Percentiles rank a stretch among this genome's conserved stretches.
Conservation (phyloP, 345 rosid genomes). For the Populus euphratica region DNA sequence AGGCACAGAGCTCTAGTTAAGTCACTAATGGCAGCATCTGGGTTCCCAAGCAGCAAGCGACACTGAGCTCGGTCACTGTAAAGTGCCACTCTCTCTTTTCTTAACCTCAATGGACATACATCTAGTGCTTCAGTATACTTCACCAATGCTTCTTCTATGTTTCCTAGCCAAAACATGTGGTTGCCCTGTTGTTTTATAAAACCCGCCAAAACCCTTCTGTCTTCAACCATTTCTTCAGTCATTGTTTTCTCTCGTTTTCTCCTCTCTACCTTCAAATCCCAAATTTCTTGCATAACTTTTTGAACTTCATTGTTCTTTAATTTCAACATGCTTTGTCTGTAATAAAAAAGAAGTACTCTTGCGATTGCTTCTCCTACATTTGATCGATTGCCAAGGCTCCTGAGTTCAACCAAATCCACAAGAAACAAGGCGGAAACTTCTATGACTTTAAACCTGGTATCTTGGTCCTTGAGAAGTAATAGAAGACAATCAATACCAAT, state of each 20-base stretch:
- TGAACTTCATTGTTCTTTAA: slow-evolving; percentile 40
- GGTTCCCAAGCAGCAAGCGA: slow-evolving; percentile 45
- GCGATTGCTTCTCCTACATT: slow-evolving; percentile 55
- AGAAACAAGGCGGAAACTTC: slow-evolving; percentile 44
- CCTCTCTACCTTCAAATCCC: slow-evolving; percentile 76
- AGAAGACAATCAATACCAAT: slow-evolving; percentile 62
- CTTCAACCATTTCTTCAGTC: slow-evolving; percentile 46
- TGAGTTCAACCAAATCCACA: slow-evolving; percentile 63
- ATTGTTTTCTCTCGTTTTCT: slow-evolving; percentile 46
- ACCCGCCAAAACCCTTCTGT: slow-evolving; percentile 41
- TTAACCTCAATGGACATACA: slow-evolving; percentile 49
- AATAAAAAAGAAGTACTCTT: slow-evolving; percentile 45
- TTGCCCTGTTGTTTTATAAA: slow-evolving; percentile 63
- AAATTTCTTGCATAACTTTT: slow-evolving; percentile 39
- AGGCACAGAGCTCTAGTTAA: slow-evolving; percentile 67
- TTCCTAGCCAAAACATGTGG: slow-evolving; percentile 47
- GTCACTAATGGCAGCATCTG: slow-evolving; percentile 65
- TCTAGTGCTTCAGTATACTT: slow-evolving; percentile 53
- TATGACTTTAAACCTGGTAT: slow-evolving; percentile 47
- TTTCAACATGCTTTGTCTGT: slow-evolving; percentile 51
- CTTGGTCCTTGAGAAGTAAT: slow-evolving; percentile 59
- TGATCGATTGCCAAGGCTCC: slow-evolving; percentile 37
- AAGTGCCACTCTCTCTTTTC: slow-evolving; percentile 56
- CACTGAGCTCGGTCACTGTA: slow-evolving; percentile 74
- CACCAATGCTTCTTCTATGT: slow-evolving; percentile 36